Percentiles rank a stretch among this genome's conserved stretches.
Conservation (phyloP, 148 eudicot genomes). For the Vaccinium darrowii region DNA sequence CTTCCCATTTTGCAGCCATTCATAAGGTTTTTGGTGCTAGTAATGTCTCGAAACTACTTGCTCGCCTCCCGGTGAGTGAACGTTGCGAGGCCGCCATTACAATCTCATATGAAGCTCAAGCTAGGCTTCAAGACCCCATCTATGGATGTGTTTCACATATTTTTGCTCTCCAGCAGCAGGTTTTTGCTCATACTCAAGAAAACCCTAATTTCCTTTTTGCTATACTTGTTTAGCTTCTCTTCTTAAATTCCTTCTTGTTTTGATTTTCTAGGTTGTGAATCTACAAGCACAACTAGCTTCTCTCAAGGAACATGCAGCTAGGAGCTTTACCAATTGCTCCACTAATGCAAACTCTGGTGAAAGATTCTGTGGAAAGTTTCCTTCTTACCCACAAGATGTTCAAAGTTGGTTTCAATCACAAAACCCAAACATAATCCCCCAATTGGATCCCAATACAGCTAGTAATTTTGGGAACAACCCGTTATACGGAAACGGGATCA, state of each 20-base stretch:
- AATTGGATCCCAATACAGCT: conserved; percentile 37
- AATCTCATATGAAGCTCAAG: conserved; percentile 46
- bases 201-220: conserved; percentile 14
- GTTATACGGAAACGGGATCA: conserved; percentile 27
- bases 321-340: conserved; percentile 29
- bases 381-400: conserved; percentile 55
- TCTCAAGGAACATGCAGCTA: conserved; percentile 60
- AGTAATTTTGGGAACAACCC: conserved; percentile 35
- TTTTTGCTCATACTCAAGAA: background rate
- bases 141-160: conserved; percentile 45
- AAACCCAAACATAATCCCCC: conserved; percentile 48
- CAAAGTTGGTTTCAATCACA: conserved; percentile 73
- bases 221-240: background rate
- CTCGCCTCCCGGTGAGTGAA: conserved; percentile 36
- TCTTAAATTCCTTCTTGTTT: background rate
- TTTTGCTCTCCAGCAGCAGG: conserved; percentile 48
- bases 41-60: conserved; percentile 41
- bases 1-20: conserved; percentile 42
- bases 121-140: conserved; percentile 48
- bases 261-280: conserved; percentile 50
- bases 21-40: conserved; percentile 50
- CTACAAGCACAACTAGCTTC: conserved; percentile 67
- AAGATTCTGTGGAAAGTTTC: conserved; percentile 28
- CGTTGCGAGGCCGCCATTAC: conserved; percentile 41
- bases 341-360: conserved; percentile 39